Percentiles rank a stretch among this genome's conserved stretches.
Conservation (phyloP, 768 basidiomycete species). For the Lactarius trivialis region DNA sequence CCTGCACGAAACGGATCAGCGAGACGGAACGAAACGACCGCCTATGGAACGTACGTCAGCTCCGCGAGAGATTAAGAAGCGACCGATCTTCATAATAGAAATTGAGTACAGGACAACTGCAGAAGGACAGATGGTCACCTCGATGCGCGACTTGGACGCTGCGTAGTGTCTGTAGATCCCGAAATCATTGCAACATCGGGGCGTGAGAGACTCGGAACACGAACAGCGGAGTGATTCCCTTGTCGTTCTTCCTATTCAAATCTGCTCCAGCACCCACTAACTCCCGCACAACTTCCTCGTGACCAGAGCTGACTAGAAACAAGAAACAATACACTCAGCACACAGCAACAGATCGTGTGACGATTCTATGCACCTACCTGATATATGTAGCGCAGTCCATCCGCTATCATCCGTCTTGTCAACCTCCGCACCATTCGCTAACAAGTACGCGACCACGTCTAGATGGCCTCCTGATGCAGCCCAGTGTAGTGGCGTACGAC, state of each 20-base stretch:
- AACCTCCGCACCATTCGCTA: conserved; percentile 65
- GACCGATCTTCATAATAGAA: conserved; percentile 63
- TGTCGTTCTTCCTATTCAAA: conserved; percentile 72
- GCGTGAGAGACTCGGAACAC: conserved; percentile 26
- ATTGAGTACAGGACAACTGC: neutral
- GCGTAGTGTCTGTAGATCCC: conserved; percentile 68
- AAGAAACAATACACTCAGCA: conserved; percentile 9
- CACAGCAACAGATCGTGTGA: neutral
- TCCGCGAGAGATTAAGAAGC: conserved; percentile 74
- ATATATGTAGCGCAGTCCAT: conserved; percentile 78
- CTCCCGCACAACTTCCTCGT: conserved; percentile 66
- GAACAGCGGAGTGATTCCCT: conserved; percentile 79
- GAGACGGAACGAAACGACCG: conserved; percentile 23
- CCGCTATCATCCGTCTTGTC: conserved; percentile 58
- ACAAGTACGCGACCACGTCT: conserved; percentile 59
- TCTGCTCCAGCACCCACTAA: conserved; percentile 79
- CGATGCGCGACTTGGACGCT: conserved; percentile 84
- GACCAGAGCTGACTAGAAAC: conserved; percentile 69
- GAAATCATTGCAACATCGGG: conserved; percentile 17
- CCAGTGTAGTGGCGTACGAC: conserved; percentile 80
- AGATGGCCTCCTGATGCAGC: conserved; percentile 67
- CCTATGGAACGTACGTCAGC: conserved; percentile 68
- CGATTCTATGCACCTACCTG: conserved; percentile 39
- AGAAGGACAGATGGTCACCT: conserved; percentile 32
- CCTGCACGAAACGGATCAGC: conserved; percentile 45